Percentiles rank a stretch among this genome's conserved stretches.
phyloP scores from a whole-genome alignment of 177 flowering plant species.

The Vitis hybrid region DNA sequence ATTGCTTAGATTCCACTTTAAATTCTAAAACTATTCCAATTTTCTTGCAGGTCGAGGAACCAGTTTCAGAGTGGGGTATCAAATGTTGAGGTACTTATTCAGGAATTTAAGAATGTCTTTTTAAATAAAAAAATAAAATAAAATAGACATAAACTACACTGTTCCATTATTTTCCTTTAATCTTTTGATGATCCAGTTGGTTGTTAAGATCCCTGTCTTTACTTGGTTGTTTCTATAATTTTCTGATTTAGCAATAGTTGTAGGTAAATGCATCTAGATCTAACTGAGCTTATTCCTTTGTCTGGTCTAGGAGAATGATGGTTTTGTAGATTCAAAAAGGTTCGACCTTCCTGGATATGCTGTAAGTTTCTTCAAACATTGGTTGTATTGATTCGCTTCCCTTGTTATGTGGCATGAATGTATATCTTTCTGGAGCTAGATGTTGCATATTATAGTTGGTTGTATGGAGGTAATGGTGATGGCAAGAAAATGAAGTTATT shows the following conservation, averaged over 20 bases:
- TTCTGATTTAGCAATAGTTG: not conserved
- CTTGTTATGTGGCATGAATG: not conserved
- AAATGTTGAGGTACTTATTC: conserved; percentile 31
- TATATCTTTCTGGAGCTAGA: not conserved
- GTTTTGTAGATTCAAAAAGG: conserved; percentile 40
- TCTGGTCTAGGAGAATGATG: conserved; percentile 36
- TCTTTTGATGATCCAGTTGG: not conserved
- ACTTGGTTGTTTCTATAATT: not conserved
- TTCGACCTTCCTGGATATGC: conserved; percentile 75
- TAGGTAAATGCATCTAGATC: not conserved
- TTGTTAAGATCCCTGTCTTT: not conserved
- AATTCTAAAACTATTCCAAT: not conserved
- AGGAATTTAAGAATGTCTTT: not conserved
- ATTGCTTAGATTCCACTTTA: too few relatives aligned
- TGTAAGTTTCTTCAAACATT: conserved; percentile 46
- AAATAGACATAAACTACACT: not conserved
- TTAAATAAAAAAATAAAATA: not conserved
- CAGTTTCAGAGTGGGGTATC: conserved; percentile 17
- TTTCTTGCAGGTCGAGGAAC: conserved; percentile 35
- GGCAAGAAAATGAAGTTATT: too few relatives aligned
- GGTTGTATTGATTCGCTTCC: not conserved
- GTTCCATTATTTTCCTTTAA: not conserved
- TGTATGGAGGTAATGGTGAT: not conserved
- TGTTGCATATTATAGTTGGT: not conserved
- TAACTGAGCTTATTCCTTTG: not conserved